A percentile compares a stretch with the other conserved stretches of the same genome.
Evolutionary conservation across 2,329 filamentous ascomycete genomes (phyloP).

Genomic region (Diaporthe australafricana): DNA sequence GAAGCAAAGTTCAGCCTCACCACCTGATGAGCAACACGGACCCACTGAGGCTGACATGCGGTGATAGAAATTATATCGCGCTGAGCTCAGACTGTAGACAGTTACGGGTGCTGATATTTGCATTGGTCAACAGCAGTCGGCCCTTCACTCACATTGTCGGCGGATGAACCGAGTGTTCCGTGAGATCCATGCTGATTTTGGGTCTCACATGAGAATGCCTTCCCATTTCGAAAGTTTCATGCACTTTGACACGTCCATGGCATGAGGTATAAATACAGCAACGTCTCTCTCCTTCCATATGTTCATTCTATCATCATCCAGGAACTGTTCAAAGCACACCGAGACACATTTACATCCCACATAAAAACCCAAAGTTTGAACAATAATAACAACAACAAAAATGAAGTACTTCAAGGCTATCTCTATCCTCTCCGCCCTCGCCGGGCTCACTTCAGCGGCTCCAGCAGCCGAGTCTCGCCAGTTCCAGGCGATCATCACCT

Average conservation of each 20-base stretch:
- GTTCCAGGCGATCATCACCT: slow-evolving; percentile 28
- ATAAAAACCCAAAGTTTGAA: too few relatives aligned
- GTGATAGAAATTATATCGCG: not conserved
- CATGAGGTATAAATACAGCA: not conserved
- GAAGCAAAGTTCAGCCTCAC: not conserved
- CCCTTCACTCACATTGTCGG: not conserved
- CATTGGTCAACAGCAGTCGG: not conserved
- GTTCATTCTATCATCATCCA: not conserved
- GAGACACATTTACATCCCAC: not conserved
- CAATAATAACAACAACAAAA: not conserved
- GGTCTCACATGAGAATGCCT: not conserved
- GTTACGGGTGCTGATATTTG: not conserved
- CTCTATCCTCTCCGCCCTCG: slow-evolving; percentile 22
- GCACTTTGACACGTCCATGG: too few relatives aligned
- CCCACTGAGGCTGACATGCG: not conserved
- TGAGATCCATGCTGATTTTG: too few relatives aligned
- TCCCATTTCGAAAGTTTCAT: not conserved
- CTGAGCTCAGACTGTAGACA: slow-evolving; percentile 9
- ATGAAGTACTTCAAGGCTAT: slow-evolving; percentile 26
- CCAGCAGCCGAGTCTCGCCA: slow-evolving; percentile 25
- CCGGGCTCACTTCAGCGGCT: slow-evolving; percentile 14
- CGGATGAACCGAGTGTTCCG: not conserved
- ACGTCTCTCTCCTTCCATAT: not conserved
- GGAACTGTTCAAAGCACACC: not conserved
- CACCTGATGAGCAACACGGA: not conserved